A percentile compares a stretch with the other conserved stretches of the same genome.
Evolutionary conservation across 768 basidiomycete species (phyloP).

Genomic region (Amanita inopinata): DNA sequence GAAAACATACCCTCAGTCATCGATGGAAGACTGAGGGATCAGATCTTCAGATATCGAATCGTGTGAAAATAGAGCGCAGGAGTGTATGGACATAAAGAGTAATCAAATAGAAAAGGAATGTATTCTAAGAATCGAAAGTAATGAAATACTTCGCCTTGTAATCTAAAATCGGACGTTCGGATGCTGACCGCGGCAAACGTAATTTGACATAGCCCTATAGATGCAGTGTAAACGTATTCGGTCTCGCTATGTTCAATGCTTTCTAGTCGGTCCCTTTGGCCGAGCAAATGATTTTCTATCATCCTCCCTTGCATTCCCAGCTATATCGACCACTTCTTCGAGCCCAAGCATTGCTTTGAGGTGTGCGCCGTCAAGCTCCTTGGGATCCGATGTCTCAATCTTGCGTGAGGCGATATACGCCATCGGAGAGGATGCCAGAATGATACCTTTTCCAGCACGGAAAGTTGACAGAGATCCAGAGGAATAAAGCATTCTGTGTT

Average conservation of each 20-base stretch:
- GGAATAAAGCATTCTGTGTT: conserved; percentile 85
- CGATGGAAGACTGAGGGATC: too few species aligned
- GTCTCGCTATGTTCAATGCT: too few species aligned
- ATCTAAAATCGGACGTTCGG: too few species aligned
- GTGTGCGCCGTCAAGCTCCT: conserved; percentile 57
- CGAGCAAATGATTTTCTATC: conserved; percentile 49
- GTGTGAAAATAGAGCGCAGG: too few species aligned
- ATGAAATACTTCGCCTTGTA: too few species aligned
- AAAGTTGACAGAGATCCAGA: conserved; percentile 52
- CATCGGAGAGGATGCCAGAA: conserved; percentile 31
- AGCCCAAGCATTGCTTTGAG: conserved; percentile 50
- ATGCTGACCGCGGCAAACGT: too few species aligned
- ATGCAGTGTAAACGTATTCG: neutral
- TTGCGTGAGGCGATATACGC: conserved; percentile 42
- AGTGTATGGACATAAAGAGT: too few species aligned
- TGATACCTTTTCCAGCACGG: conserved; percentile 42
- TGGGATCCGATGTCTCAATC: conserved; percentile 77
- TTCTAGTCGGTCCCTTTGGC: conserved; percentile 61
- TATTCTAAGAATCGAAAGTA: too few species aligned
- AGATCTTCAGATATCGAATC: too few species aligned
- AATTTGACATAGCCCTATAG: too few species aligned
- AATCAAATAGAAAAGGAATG: too few species aligned
- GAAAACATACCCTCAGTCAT: too few species aligned
- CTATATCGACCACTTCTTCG: neutral
- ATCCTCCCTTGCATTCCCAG: neutral